Base-by-base conservation (phyloP, 1,139 yeast species). In the Yamadazyma taylorii region DNA sequence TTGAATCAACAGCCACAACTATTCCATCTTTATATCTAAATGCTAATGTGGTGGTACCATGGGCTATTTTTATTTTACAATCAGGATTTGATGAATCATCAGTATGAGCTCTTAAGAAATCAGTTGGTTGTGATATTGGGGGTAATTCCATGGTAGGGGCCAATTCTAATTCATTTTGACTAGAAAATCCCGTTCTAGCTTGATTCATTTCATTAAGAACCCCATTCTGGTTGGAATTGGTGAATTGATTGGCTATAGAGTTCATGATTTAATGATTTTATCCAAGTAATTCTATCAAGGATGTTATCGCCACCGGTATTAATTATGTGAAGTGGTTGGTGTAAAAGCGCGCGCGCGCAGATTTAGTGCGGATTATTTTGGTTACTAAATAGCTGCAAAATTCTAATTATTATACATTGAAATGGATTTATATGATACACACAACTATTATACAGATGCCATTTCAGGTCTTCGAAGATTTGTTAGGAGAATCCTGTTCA, bases 21-120 rank as follows among this genome's bases (percentile, higher is more conserved):
- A 92, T 90, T 23, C 99, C 99, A 15, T 92, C 97, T 66, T 90
- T 81, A 66, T 90, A 94, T 61, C 97, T 77, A 69, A 94, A 92
- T 7, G 97, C 97, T 51, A 92, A 74, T 5, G 99, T 92, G 12
- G 99, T 92, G 19, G 99, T 92, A 63, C 99, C 99, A 65, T 92
- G 99, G 19, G 97, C 96, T 56, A 92, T 86, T 63, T 92, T 92
- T 66, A 94, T 92, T 58, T 83, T 85, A 67, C 95, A 88, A 60
- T 89, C 97, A 17, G 96, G 96, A 59, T 90, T 92, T 43, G 80
- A 61, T 25, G 89, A 82, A 61, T 92, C 97, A 62, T 92, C 97
- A 3, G 97, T 92, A 62, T 92, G 97, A n/a, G 97, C 97, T 61
- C 97, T 75, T 52, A 92, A 71, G 60, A 92, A 92, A 37, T 86